A percentile compares a stretch with the other conserved stretches of the same genome.
phyloP scores from a whole-genome alignment of 345 rosid species.

The Carallia brachiata region DNA sequence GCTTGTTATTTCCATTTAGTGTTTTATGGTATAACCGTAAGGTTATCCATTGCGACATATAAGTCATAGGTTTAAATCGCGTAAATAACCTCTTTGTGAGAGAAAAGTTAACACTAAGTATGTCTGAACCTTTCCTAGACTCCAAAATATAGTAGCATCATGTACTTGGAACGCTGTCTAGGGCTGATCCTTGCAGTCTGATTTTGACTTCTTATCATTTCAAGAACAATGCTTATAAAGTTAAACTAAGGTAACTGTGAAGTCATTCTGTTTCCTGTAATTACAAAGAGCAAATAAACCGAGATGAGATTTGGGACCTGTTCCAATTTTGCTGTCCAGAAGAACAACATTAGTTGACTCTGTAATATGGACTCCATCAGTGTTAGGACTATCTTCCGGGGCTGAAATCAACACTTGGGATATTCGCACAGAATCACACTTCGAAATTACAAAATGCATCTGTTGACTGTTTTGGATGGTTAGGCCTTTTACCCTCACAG shows the following conservation, averaged over 20 bases:
- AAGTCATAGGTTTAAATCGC: too few species aligned
- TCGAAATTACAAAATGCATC: constrained; percentile 80
- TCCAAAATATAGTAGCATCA: too few species aligned
- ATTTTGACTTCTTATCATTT: neutral
- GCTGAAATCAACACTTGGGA: constrained; percentile 63
- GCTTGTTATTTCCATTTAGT: neutral
- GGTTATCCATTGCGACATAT: too few species aligned
- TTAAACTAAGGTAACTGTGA: neutral
- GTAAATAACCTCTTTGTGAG: too few species aligned
- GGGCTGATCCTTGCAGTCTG: neutral
- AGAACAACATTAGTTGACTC: constrained; percentile 70
- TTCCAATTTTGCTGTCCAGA: constrained; percentile 90
- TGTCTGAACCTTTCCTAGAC: too few species aligned
- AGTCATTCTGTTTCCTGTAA: neutral
- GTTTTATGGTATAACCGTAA: neutral
- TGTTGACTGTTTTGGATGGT: constrained; percentile 93
- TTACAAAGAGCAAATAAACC: neutral
- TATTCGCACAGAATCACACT: constrained; percentile 58
- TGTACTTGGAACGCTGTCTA: too few species aligned
- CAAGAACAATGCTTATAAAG: neutral
- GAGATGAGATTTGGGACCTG: constrained; percentile 51
- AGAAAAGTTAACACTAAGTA: too few species aligned
- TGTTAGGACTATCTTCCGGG: constrained; percentile 95
- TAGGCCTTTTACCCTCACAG: constrained; percentile 63
- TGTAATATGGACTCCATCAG: constrained; percentile 91